phyloP scores from a whole-genome alignment of 805 yeast genomes.

The Candida xiaguanensis region DNA sequence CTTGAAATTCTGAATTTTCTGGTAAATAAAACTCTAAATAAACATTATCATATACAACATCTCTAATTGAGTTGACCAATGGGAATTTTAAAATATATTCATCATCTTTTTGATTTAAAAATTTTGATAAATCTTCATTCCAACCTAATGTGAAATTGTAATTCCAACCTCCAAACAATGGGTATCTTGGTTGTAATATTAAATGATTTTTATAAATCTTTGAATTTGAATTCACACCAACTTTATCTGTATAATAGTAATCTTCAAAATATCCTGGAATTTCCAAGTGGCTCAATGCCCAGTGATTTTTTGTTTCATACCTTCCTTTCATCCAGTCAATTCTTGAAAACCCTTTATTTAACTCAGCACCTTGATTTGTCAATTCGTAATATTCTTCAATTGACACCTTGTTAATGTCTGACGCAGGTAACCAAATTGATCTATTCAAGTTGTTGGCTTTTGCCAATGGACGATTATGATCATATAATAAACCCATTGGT shows the following conservation, averaged over 20 bases:
- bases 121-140: slow-evolving; percentile 58
- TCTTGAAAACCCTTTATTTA: slow-evolving; percentile 73
- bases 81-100: slow-evolving; percentile 65
- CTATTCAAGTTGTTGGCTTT: slow-evolving; percentile 60
- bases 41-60: slow-evolving; percentile 63
- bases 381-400: slow-evolving; percentile 85
- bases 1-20: slow-evolving; percentile 69
- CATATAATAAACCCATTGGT: slow-evolving; percentile 57
- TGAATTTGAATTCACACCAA: slow-evolving; percentile 89
- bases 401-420: slow-evolving; percentile 63
- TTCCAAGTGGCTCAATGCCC: slow-evolving; percentile 60
- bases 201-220: slow-evolving; percentile 41
- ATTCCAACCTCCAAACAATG: slow-evolving; percentile 95
- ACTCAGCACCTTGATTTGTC: slow-evolving; percentile 68
- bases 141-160: slow-evolving; percentile 96
- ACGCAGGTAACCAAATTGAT: slow-evolving; percentile 84
- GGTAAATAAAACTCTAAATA: slow-evolving; percentile 70
- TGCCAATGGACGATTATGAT: slow-evolving; percentile 62
- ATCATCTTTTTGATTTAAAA: slow-evolving; percentile 40
- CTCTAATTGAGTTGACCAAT: slow-evolving; percentile 65
- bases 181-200: slow-evolving; percentile 79
- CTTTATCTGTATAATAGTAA: slow-evolving; percentile 79
- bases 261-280: slow-evolving; percentile 46
- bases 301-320: slow-evolving; percentile 46
- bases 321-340: slow-evolving; percentile 67